Conservation (phyloP, 352 stramenopile species). For the Phytophthora quininea region DNA sequence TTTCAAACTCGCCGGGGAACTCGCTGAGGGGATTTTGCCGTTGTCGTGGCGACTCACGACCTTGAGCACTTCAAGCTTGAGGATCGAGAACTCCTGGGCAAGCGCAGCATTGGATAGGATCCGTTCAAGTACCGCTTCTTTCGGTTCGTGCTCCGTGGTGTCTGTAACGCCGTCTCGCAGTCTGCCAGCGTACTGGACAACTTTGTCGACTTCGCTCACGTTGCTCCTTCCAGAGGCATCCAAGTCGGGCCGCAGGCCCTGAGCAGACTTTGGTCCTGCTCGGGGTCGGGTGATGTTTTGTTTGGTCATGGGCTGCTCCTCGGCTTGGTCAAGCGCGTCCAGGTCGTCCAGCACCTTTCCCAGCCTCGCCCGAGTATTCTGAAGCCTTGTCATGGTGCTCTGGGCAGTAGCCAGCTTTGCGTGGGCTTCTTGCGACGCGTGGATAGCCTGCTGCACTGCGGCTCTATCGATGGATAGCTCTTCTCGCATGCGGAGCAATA, state of each 20-base stretch:
- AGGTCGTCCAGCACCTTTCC: conserved; percentile 66
- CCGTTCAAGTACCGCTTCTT: conserved; percentile 53
- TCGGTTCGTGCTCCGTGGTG: conserved; percentile 31
- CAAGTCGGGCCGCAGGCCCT: conserved; percentile 2
- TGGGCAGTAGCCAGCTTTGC: conserved; percentile 27
- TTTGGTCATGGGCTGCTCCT: conserved; percentile 65
- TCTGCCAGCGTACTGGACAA: conserved; percentile 1
- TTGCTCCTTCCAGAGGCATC: not conserved
- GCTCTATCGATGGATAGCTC: conserved; percentile 24
- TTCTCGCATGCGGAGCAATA: conserved; percentile 58
- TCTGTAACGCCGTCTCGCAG: conserved; percentile 19
- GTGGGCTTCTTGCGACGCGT: conserved; percentile 22
- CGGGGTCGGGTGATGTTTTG: conserved; percentile 58
- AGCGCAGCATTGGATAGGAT: conserved; percentile 55
- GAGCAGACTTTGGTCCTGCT: conserved; percentile 16
- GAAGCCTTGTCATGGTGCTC: conserved; percentile 19
- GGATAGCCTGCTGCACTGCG: conserved; percentile 19
- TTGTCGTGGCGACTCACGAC: conserved; percentile 66
- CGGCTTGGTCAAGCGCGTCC: conserved; percentile 61
- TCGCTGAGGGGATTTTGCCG: conserved; percentile 52
- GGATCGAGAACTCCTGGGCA: conserved; percentile 52
- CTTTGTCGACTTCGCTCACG: conserved; percentile 1
- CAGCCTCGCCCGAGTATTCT: conserved; percentile 39
- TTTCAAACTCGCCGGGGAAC: conserved; percentile 59
- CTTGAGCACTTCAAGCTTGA: conserved; percentile 80